Evolutionary conservation across 495 filamentous ascomycete species (phyloP).

Genomic region (Hypoxylon intermedium): DNA sequence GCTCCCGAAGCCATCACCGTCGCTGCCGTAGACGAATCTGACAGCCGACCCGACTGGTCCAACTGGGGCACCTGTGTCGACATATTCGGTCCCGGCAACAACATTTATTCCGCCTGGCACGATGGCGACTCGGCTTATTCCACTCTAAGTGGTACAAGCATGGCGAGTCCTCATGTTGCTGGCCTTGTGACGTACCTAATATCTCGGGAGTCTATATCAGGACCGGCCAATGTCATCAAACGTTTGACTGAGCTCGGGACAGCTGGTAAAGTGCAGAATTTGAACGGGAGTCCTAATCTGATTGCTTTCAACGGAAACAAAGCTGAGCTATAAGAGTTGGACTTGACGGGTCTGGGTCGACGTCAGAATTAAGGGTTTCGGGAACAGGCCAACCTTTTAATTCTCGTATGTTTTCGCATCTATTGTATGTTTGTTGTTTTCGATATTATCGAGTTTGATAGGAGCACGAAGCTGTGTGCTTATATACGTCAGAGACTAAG

Average conservation of each 20-base stretch:
- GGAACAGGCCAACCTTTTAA: too few species aligned
- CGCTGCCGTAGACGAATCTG: slow-evolving; percentile 48
- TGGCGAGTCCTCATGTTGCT: slow-evolving; percentile 53
- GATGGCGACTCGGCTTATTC: slow-evolving; percentile 46
- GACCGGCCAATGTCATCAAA: slow-evolving; percentile 3
- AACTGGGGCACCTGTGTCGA: slow-evolving; percentile 58
- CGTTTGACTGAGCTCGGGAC: slow-evolving; percentile 21
- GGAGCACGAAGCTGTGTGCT: too few species aligned
- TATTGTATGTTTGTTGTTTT: too few species aligned
- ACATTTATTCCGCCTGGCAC: slow-evolving; percentile 50
- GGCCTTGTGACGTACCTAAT: slow-evolving; percentile 53
- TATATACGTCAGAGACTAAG: too few species aligned
- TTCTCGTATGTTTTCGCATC: too few species aligned
- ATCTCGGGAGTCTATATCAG: slow-evolving; percentile 28
- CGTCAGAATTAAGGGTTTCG: too few species aligned
- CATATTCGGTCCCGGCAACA: slow-evolving; percentile 25
- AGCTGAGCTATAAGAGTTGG: slow-evolving; percentile 20
- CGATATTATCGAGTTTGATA: too few species aligned
- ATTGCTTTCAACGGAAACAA: slow-evolving; percentile 34
- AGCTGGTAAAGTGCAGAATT: slow-evolving; percentile 21
- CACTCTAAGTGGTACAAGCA: slow-evolving; percentile 50
- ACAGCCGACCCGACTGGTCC: slow-evolving; percentile 47
- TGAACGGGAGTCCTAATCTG: slow-evolving; percentile 26
- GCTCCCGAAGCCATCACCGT: slow-evolving; percentile 57
- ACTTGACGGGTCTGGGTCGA: neutral